Evolutionary conservation across 306 rosid species (phyloP), one percentile per base, ranked within the genome.

Genomic region (Vigna unguiculata): DNA sequence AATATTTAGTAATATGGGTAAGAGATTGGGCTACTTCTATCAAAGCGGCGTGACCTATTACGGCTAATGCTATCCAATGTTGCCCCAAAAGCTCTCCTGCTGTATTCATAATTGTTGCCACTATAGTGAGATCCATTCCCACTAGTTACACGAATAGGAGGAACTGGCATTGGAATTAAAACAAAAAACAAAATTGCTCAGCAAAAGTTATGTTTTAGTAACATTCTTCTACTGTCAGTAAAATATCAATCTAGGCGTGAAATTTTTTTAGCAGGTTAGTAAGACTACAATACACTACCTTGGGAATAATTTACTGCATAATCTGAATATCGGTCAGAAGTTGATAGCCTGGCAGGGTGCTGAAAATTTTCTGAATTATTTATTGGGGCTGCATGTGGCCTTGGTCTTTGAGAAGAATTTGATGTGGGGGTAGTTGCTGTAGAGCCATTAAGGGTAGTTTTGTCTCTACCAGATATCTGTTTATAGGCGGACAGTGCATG

Each of bases 381-480:
- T 48, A 74, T 62, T 36, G 85, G 76, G 57, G 55, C 49, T 3
- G 85, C 81, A 54, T 85, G 64, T 20, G 88, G 78, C 85, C 94
- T 90, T 38, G 81, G 61, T 61, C 87, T 77, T 65, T 86, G 83
- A 78, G 91, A 60, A 77, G 90, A 48, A 82, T 82, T 91, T 40
- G 90, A 72, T 8, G 91, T 21, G 32, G 90, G 87, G 24, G 87
- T 82, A 55, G 34, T 62, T 59, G 80, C 80, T 7, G 84, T n/a
- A 32, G 83, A 78, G 63, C 52, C 81, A 81, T 82, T 88, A 51
- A 86, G 78, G 19, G 88, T 79, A 60, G 72, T 60, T 81, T 88
- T 91, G 88, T 92, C 97, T 88, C 82, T 92, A 54, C 95, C 98
- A 79, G 98, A 90, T 71, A 89, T 89, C 97, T 94, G 89, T 86